Evolutionary conservation across 2,329 filamentous ascomycete species (phyloP).

Genomic region (Colletotrichum sp.): DNA sequence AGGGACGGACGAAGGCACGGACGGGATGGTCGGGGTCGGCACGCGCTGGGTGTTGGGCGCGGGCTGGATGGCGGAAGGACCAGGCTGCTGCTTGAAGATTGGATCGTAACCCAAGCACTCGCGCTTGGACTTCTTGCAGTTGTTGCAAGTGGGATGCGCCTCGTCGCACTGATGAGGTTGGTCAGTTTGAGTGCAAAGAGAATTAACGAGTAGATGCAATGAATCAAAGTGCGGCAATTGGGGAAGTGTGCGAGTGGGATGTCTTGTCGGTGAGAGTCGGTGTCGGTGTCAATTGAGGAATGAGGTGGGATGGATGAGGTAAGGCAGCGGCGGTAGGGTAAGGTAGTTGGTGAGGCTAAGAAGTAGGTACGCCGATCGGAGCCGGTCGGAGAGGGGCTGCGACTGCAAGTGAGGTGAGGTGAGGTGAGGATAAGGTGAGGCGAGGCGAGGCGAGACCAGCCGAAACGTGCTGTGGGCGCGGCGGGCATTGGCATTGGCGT

Average conservation of each 20-base stretch:
- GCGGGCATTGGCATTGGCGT: not conserved
- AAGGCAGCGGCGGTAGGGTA: not conserved
- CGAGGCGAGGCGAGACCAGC: not conserved
- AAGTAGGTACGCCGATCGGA: not conserved
- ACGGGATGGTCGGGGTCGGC: slow-evolving; percentile 35
- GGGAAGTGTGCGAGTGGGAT: not conserved
- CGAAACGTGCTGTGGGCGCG: not conserved
- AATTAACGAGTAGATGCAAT: not conserved
- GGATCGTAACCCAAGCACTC: slow-evolving; percentile 88
- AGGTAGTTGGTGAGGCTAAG: not conserved
- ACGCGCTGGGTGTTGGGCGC: slow-evolving; percentile 57
- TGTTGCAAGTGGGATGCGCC: slow-evolving; percentile 88
- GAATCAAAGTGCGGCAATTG: not conserved
- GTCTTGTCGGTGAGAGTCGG: not conserved
- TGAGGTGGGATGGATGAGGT: not conserved
- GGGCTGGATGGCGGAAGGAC: slow-evolving; percentile 75
- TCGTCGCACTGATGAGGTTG: slow-evolving; percentile 80
- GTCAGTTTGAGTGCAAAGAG: not conserved
- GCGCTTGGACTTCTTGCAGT: slow-evolving; percentile 87
- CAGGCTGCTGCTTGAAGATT: slow-evolving; percentile 79
- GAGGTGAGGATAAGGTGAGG: not conserved
- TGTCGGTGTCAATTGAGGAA: not conserved
- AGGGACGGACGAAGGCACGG: slow-evolving; percentile 37
- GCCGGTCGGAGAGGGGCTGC: not conserved
- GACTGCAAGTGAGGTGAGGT: not conserved